These are phyloP conservation scores for Alternaria metachromatica DNA, from an alignment of 2,329 filamentous ascomycete species.

Conservation along the genomic window DNA sequence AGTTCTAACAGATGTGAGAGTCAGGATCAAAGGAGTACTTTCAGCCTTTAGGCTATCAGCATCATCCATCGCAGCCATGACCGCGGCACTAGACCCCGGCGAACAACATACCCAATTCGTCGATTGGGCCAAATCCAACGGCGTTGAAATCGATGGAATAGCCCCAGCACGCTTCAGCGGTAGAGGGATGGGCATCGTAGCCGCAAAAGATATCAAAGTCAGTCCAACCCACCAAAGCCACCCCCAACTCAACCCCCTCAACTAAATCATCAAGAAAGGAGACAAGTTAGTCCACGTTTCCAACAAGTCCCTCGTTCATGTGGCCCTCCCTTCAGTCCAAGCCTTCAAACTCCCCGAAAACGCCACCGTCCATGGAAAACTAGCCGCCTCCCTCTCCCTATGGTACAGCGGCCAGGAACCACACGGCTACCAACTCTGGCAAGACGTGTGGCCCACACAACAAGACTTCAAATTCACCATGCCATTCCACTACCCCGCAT, in stretches of 20 bases:
- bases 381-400: constrained; percentile 72
- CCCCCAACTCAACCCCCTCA: not conserved
- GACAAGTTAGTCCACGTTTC: constrained; percentile 70
- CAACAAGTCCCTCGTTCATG: constrained; percentile 67
- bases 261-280: constrained; percentile 56
- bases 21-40: not conserved
- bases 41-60: not conserved
- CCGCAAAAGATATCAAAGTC: constrained; percentile 71
- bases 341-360: constrained; percentile 58
- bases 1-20: not conserved
- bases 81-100: constrained; percentile 41
- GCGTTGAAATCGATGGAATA: constrained; percentile 72
- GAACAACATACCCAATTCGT: constrained; percentile 64
- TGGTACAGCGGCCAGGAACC: constrained; percentile 49
- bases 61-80: constrained; percentile 24
- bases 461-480: constrained; percentile 65
- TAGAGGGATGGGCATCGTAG: constrained; percentile 79
- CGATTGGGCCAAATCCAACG: constrained; percentile 70
- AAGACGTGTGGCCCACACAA: constrained; percentile 69
- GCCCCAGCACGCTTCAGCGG: constrained; percentile 71
- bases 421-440: constrained; percentile 62
- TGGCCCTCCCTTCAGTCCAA: constrained; percentile 62
- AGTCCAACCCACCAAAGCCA: constrained; percentile 13
- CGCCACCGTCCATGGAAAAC: constrained; percentile 71
- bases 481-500: constrained; percentile 62